Percentiles rank a stretch among this genome's conserved stretches.
phyloP scores from a whole-genome alignment of 352 stramenopile genomes.

The Aphanomyces cochlioides region DNA sequence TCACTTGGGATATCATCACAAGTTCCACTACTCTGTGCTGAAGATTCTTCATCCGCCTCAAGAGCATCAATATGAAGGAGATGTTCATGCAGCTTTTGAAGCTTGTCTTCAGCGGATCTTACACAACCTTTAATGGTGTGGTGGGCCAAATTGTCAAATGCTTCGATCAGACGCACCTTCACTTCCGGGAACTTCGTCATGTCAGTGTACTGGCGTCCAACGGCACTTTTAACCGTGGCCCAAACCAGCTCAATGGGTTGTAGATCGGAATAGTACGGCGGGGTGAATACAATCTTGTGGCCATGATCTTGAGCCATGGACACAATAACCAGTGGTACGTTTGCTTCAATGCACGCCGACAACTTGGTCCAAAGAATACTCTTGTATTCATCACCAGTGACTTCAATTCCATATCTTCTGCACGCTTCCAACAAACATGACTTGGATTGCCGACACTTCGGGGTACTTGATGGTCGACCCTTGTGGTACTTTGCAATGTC shows the following conservation, averaged over 20 bases:
- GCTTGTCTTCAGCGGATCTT: background rate
- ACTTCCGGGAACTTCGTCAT: conserved; percentile 24
- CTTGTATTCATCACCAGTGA: conserved; percentile 9
- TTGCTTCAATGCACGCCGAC: background rate
- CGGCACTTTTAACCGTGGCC: background rate
- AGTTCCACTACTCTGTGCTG: background rate
- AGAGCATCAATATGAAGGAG: conserved; percentile 1
- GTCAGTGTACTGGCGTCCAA: conserved; percentile 18
- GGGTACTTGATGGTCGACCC: conserved; percentile 4
- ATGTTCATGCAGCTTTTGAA: conserved; percentile 2
- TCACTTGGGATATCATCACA: background rate
- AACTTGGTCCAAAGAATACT: conserved; percentile 7
- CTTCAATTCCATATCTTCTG: background rate
- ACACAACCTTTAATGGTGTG: conserved; percentile 9
- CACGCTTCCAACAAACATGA: conserved; percentile 2
- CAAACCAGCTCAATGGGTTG: conserved; percentile 19
- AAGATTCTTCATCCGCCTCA: background rate
- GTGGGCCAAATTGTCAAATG: background rate
- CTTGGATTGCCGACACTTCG: background rate
- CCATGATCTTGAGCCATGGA: conserved; percentile 6
- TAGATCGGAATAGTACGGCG: background rate
- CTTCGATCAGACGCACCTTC: background rate
- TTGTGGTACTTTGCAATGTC: conserved; percentile 27
- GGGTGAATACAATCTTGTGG: conserved; percentile 13
- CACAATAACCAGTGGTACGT: conserved; percentile 1